Percentiles rank a stretch among this genome's conserved stretches.
Conservation (phyloP, 805 yeast species). For the Myxozyma sirexii region DNA sequence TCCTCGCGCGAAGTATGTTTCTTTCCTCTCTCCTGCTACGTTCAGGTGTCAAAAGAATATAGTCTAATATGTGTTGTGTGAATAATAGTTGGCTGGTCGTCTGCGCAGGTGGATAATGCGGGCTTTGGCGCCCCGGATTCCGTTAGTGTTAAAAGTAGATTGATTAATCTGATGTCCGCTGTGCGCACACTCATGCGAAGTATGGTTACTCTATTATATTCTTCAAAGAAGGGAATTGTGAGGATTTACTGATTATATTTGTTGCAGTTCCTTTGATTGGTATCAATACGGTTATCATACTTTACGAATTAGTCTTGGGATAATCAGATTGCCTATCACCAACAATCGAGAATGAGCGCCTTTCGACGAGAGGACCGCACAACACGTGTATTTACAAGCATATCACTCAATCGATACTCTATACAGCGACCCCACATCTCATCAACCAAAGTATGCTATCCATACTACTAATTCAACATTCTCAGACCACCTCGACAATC, state of each 20-base stretch:
- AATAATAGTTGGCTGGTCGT: constrained; percentile 54
- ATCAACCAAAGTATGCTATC: too few species aligned
- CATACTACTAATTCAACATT: too few species aligned
- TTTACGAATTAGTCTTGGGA: constrained; percentile 72
- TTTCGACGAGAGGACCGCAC: too few species aligned
- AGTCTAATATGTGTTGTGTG: too few species aligned
- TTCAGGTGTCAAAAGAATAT: too few species aligned
- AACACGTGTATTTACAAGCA: too few species aligned
- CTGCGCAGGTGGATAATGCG: constrained; percentile 43
- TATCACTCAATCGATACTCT: too few species aligned
- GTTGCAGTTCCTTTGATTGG: constrained; percentile 65
- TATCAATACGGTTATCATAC: constrained; percentile 63
- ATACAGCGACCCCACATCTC: too few species aligned
- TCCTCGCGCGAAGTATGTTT: constrained; percentile 64
- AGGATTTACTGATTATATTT: background rate
- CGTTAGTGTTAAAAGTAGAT: constrained; percentile 56
- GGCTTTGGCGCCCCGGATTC: constrained; percentile 50
- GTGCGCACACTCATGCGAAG: constrained; percentile 73
- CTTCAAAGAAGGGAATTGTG: background rate
- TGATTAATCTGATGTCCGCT: constrained; percentile 69
- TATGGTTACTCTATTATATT: constrained; percentile 41
- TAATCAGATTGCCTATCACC: constrained; percentile 38
- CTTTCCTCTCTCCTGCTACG: too few species aligned
- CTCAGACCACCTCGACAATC: too few species aligned
- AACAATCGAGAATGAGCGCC: too few species aligned